Base-by-base conservation (phyloP, 768 basidiomycete genomes). In the Holtermannia corniformis region DNA sequence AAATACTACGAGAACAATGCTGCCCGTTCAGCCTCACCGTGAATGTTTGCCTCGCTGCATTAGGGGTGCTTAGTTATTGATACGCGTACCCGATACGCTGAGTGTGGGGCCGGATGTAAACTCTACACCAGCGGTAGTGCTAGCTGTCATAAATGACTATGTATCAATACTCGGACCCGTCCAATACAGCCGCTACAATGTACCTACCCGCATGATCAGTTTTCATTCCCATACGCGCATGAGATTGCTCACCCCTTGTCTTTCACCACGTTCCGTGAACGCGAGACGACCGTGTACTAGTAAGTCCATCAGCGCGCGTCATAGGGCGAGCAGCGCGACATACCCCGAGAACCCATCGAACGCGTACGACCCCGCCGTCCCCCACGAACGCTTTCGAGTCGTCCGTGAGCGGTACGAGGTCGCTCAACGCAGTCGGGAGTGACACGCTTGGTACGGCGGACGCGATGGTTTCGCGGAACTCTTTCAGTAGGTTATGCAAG, bases 311-410 rank as follows among this genome's bases (percentile, higher is more conserved):
- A 24, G 3, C 32, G 20, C 14, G 28, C 27, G n/a, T 14, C 12
- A 40, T 23, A 4, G 48, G 16, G 25, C 13, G 16, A n/a, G 26
- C 21, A 44, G 7, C 20, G 20, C n/a, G 5, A 65, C 68, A 65
- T 56, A 70, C 68, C 21, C 67, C 65, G 32, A 72, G 47, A 5
- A 72, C 68, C 70, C 70, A 72, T 52, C 59, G 55, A 4, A 68
- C 63, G 1, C 59, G 47, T 10, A 70, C 64, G 22, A 51, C 66
- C 11, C 32, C 52, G 20, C 60, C 28, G 3, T 49, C 22, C 26
- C 58, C 52, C 11, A 59, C 58, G 32, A 55, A 63, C 41, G 60
- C 61, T 37, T 60, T 44, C 21, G 55, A 51, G 45, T 64, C 64
- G 16, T 58, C 57, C 16, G 52, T 26, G 13, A 67, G 32, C 0